phyloP scores from a whole-genome alignment of 345 rosid genomes.

The Clarkia xantiana region DNA sequence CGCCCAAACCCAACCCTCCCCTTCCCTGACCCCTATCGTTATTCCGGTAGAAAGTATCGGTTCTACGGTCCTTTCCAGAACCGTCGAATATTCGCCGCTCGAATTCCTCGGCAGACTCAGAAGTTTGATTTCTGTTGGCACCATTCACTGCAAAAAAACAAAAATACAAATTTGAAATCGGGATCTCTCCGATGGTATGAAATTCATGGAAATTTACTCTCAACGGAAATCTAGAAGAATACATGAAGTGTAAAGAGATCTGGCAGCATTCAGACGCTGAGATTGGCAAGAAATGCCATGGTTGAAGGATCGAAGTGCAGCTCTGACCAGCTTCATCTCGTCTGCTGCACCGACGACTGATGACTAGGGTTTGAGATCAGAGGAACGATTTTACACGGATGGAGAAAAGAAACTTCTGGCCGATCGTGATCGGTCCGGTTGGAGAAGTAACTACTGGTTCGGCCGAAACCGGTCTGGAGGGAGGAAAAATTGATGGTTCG shows the following conservation, averaged over 20 bases:
- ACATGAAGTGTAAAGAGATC: constrained; percentile 16
- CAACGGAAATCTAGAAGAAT: background rate
- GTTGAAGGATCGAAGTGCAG: constrained; percentile 11
- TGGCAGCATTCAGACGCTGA: constrained; percentile 5
- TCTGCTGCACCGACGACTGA: too few species aligned
- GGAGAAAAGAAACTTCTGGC: too few species aligned
- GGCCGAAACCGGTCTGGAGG: too few species aligned
- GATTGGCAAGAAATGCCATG: constrained; percentile 6
- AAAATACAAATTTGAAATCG: background rate
- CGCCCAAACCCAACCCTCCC: constrained; percentile 4
- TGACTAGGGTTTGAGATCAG: too few species aligned
- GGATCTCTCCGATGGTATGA: background rate
- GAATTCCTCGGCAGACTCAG: constrained; percentile 21
- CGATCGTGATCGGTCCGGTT: too few species aligned
- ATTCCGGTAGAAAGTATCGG: constrained; percentile 20
- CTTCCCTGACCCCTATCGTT: constrained; percentile 15
- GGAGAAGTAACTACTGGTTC: too few species aligned
- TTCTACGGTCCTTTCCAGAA: constrained; percentile 7
- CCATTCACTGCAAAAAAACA: constrained; percentile 5
- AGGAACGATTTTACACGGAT: too few species aligned
- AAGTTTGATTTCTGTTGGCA: constrained; percentile 2
- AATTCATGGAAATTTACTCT: background rate
- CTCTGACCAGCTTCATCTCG: constrained; percentile 8
- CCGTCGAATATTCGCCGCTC: constrained; percentile 19
- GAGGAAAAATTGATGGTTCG: too few species aligned